Percentiles rank a stretch among this genome's conserved stretches.
These are phyloP conservation scores for Alternaria infectoria DNA, from an alignment of 2,329 filamentous ascomycete species.

Conservation along the genomic window DNA sequence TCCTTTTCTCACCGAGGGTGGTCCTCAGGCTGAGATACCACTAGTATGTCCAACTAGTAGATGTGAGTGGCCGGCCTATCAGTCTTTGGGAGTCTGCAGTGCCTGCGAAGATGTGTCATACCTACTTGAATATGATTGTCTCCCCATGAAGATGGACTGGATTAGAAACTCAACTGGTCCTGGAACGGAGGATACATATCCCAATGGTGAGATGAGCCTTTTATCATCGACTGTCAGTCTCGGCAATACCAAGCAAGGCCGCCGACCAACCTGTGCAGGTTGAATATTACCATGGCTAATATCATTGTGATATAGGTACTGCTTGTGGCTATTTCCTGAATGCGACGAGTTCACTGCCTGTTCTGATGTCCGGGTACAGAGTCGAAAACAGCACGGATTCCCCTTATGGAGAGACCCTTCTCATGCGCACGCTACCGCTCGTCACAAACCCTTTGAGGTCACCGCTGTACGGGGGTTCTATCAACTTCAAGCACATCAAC, in stretches of 20 bases:
- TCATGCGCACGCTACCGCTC: constrained; percentile 24
- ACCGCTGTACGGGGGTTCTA: constrained; percentile 21
- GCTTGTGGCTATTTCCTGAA: constrained; percentile 38
- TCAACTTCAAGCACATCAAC: constrained; percentile 24
- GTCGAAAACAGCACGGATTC: not conserved
- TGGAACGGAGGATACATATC: constrained; percentile 1
- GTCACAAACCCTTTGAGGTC: constrained; percentile 3
- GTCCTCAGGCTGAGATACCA: constrained; percentile 30
- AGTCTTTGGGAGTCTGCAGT: constrained; percentile 34
- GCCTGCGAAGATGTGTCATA: constrained; percentile 24
- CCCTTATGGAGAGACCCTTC: constrained; percentile 12
- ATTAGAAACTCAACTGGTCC: constrained; percentile 7
- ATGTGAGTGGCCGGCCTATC: constrained; percentile 29
- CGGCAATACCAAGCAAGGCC: not conserved
- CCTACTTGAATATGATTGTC: constrained; percentile 22
- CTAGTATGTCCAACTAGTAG: constrained; percentile 31
- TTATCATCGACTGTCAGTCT: not conserved
- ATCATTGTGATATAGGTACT: not conserved
- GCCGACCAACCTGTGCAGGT: not conserved
- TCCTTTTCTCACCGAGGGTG: constrained; percentile 16
- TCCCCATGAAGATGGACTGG: constrained; percentile 24
- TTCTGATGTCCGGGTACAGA: constrained; percentile 28
- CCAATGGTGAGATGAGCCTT: not conserved
- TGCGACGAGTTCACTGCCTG: constrained; percentile 14
- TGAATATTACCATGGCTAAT: not conserved